phyloP scores from a whole-genome alignment of 2,329 filamentous ascomycete species.

The Fusarium duplospermum region DNA sequence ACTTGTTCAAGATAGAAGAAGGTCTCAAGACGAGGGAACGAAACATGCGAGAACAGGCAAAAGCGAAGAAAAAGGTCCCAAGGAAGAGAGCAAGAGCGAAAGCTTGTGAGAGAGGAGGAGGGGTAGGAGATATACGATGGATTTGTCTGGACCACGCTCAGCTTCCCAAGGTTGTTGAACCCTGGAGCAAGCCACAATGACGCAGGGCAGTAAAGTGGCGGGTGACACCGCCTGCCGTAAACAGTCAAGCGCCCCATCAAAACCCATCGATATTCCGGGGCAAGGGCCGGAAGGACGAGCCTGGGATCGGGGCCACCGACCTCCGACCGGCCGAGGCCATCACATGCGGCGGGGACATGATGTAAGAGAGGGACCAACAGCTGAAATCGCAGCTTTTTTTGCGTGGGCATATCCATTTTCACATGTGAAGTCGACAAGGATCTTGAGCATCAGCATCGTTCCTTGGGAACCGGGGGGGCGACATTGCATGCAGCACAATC shows the following conservation, averaged over 20 bases:
- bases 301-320: conserved; percentile 15
- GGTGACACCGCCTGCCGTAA: conserved; percentile 42
- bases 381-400: background rate
- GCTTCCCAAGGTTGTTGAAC: conserved; percentile 45
- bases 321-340: conserved; percentile 39
- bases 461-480: conserved; percentile 31
- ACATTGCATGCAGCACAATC: conserved; percentile 38
- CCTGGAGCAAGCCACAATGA: conserved; percentile 45
- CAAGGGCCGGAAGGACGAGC: conserved; percentile 12
- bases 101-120: conserved; percentile 41
- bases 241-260: conserved; percentile 43
- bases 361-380: background rate
- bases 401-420: conserved; percentile 29
- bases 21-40: conserved; percentile 33
- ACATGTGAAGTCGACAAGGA: conserved; percentile 40
- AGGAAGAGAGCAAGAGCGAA: conserved; percentile 6
- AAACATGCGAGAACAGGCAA: conserved; percentile 36
- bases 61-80: background rate
- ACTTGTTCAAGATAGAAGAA: conserved; percentile 22
- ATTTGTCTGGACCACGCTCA: conserved; percentile 35
- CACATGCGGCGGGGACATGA: conserved; percentile 36
- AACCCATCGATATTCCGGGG: conserved; percentile 39
- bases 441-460: conserved; percentile 31
- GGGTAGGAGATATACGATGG: conserved; percentile 33
- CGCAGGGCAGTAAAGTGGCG: conserved; percentile 42